Conservation (phyloP, 345 rosid genomes). For the Populus nigra region DNA sequence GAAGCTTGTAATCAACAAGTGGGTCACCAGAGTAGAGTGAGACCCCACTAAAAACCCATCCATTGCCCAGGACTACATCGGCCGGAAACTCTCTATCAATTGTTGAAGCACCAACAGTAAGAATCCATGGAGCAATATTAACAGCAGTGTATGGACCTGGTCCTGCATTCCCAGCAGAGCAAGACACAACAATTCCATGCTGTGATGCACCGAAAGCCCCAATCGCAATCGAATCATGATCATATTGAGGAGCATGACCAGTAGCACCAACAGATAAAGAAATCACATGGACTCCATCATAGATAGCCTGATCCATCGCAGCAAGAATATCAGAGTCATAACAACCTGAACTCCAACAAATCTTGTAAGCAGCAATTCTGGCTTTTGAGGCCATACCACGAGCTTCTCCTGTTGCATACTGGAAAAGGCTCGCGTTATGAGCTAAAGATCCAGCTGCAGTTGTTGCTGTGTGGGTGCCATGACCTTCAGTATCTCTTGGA, state of each 20-base stretch:
- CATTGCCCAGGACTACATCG: conserved; percentile 70
- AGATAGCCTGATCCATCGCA: conserved; percentile 81
- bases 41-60: conserved; percentile 50
- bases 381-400: conserved; percentile 88
- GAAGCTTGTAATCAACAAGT: conserved; percentile 37
- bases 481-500: conserved; percentile 83
- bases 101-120: conserved; percentile 89
- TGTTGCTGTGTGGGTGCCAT: conserved; percentile 87
- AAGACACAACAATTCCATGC: conserved; percentile 69
- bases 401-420: conserved; percentile 68
- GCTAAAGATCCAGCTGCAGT: conserved; percentile 80
- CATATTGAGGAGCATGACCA: conserved; percentile 70
- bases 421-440: conserved; percentile 55
- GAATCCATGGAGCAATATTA: conserved; percentile 90
- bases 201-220: conserved; percentile 71
- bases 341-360: conserved; percentile 78
- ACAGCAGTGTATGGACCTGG: conserved; percentile 69
- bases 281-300: conserved; percentile 78
- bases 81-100: conserved; percentile 82
- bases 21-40: conserved; percentile 65
- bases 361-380: conserved; percentile 79
- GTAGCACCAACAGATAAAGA: conserved; percentile 77
- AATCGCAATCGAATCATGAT: conserved; percentile 71
- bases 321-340: conserved; percentile 93
- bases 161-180: conserved; percentile 93